Evolutionary conservation across 306 rosid genomes (phyloP).

Genomic region (Corylus heterophylla): DNA sequence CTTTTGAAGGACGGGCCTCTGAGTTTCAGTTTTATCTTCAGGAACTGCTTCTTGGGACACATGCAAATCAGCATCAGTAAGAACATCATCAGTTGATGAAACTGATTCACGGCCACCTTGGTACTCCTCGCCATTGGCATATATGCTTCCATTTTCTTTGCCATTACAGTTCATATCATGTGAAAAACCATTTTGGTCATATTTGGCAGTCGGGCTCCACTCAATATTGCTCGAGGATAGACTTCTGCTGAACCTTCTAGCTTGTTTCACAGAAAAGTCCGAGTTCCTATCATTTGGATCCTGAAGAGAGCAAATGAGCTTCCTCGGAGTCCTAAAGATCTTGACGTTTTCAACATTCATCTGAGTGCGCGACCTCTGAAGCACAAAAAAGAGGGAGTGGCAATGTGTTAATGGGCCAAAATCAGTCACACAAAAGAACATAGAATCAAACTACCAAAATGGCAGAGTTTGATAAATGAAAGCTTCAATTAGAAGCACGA

Average conservation of each 20-base stretch:
- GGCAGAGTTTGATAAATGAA: slow-evolving; percentile 8
- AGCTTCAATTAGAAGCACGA: slow-evolving; percentile 7
- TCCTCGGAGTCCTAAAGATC: slow-evolving; percentile 69
- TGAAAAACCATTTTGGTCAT: slow-evolving; percentile 37
- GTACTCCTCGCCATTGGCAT: slow-evolving; percentile 38
- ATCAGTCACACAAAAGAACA: slow-evolving; percentile 8
- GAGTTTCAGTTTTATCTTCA: slow-evolving; percentile 27
- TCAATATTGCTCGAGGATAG: slow-evolving; percentile 50
- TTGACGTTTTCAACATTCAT: slow-evolving; percentile 43
- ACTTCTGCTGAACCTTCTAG: slow-evolving; percentile 49
- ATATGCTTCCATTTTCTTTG: slow-evolving; percentile 40
- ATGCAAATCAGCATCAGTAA: slow-evolving; percentile 34
- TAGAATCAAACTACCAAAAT: slow-evolving; percentile 11
- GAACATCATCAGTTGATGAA: slow-evolving; percentile 60
- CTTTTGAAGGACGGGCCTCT: slow-evolving; percentile 23
- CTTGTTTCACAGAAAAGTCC: slow-evolving; percentile 40
- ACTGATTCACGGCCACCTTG: slow-evolving; percentile 65
- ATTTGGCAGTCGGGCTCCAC: slow-evolving; percentile 51
- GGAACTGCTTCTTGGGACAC: slow-evolving; percentile 32
- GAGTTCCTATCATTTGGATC: slow-evolving; percentile 47
- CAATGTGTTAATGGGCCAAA: slow-evolving; percentile 12
- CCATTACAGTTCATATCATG: slow-evolving; percentile 25
- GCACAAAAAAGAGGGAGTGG: slow-evolving; percentile 16
- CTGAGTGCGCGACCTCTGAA: slow-evolving; percentile 53
- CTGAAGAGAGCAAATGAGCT: slow-evolving; percentile 79